Conservation (phyloP, 148 eudicot genomes). For the Camellia granthamiana region DNA sequence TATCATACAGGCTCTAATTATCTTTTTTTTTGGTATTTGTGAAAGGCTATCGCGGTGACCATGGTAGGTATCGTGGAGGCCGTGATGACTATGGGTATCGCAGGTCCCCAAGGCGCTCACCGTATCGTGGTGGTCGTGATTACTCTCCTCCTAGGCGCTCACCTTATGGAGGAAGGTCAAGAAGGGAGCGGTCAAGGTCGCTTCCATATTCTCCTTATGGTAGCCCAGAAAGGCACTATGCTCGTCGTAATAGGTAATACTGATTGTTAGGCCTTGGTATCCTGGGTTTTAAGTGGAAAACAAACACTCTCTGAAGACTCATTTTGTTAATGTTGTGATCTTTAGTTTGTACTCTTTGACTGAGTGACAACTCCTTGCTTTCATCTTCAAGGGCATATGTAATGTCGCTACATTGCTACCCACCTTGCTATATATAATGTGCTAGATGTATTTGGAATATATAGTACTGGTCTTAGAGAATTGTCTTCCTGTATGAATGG, state of each 20-base stretch:
- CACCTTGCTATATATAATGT: not conserved
- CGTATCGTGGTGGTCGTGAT: constrained; percentile 71
- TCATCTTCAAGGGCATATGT: not conserved
- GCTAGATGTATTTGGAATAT: too few relatives aligned
- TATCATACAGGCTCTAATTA: not conserved
- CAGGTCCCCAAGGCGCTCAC: constrained; percentile 90
- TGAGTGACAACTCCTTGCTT: not conserved
- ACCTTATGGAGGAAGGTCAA: constrained; percentile 82
- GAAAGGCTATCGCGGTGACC: constrained; percentile 63
- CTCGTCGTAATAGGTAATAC: constrained; percentile 61
- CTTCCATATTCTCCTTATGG: constrained; percentile 67
- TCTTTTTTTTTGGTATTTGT: not conserved
- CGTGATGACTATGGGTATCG: constrained; percentile 79
- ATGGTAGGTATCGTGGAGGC: constrained; percentile 67
- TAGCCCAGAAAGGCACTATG: constrained; percentile 68
- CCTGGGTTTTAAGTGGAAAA: not conserved
- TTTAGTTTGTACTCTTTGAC: not conserved
- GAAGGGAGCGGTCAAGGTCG: constrained; percentile 86
- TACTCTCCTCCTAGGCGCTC: constrained; percentile 83
- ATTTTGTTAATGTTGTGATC: not conserved
- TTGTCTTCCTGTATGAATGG: not conserved
- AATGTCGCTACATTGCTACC: not conserved
- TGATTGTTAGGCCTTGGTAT: not conserved
- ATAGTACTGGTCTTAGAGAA: not conserved
- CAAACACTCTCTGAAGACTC: not conserved